Percentiles rank a stretch among this genome's conserved stretches.
Conservation (phyloP, 1,139 yeast genomes). For the Yarrowia galli region DNA sequence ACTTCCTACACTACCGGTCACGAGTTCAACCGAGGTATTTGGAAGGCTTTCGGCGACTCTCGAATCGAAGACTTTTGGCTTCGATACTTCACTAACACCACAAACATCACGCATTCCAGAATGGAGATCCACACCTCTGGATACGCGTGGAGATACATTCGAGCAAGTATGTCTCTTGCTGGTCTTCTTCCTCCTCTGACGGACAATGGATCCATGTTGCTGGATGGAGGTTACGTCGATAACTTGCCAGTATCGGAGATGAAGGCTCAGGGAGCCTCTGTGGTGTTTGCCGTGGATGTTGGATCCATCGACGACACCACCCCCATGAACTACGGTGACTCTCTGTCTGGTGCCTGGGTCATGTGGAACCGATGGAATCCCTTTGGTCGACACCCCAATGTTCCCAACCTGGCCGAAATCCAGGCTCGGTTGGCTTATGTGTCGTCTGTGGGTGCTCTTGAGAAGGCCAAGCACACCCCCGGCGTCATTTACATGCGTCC, state of each 20-base stretch:
- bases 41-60: slow-evolving; percentile 92
- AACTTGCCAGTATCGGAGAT: slow-evolving; percentile 91
- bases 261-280: slow-evolving; percentile 82
- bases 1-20: slow-evolving; percentile 97
- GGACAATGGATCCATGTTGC: slow-evolving; percentile 83
- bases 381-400: slow-evolving; percentile 83
- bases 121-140: slow-evolving; percentile 96
- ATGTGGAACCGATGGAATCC: slow-evolving; percentile 89
- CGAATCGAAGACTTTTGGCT: slow-evolving; percentile 98
- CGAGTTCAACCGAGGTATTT: slow-evolving; percentile 93
- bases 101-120: slow-evolving; percentile 93
- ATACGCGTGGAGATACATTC: slow-evolving; percentile 91
- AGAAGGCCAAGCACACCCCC: slow-evolving; percentile 80
- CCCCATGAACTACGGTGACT: slow-evolving; percentile 91
- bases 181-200: slow-evolving; percentile 89
- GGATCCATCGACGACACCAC: slow-evolving; percentile 94
- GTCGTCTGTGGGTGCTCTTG: slow-evolving; percentile 91
- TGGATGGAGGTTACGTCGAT: slow-evolving; percentile 96
- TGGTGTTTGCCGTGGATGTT: slow-evolving; percentile 94
- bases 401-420: slow-evolving; percentile 94
- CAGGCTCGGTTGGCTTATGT: slow-evolving; percentile 94
- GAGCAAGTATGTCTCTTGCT: slow-evolving; percentile 97
- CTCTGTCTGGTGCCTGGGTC: slow-evolving; percentile 92
- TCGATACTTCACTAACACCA: slow-evolving; percentile 84
- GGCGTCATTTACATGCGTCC: slow-evolving; percentile 94